phyloP scores from a whole-genome alignment of 495 filamentous ascomycete genomes.

The Apodospora peruviana region DNA sequence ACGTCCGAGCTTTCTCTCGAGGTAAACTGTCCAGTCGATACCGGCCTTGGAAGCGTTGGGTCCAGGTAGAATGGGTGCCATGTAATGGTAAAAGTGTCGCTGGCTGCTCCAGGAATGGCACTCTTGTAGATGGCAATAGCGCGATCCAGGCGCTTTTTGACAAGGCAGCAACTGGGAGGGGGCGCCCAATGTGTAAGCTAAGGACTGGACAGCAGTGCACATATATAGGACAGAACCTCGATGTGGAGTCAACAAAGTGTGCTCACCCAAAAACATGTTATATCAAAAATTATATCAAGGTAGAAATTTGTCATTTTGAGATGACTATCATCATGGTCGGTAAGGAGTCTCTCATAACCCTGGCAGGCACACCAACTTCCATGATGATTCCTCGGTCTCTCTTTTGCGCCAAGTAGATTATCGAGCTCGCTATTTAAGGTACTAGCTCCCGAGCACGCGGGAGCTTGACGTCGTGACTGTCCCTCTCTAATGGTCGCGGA shows the following conservation, averaged over 20 bases:
- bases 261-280: conserved; percentile 67
- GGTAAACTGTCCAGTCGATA: conserved; percentile 15
- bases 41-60: conserved; percentile 46
- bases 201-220: no score
- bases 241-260: no score
- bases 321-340: neutral
- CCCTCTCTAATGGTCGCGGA: no score
- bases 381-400: no score
- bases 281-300: conserved; percentile 72
- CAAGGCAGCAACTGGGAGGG: conserved; percentile 67
- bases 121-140: conserved; percentile 63
- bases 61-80: conserved; percentile 83
- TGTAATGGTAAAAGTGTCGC: conserved; percentile 63
- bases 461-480: no score
- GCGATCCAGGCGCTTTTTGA: conserved; percentile 63
- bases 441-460: no score
- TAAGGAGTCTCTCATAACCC: no score
- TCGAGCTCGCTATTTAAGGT: no score
- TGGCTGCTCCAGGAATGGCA: conserved; percentile 45
- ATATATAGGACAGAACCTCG: no score
- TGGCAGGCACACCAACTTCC: no score
- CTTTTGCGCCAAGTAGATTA: no score
- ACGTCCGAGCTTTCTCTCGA: conserved; percentile 35
- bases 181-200: neutral
- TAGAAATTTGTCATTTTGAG: conserved; percentile 65